Percentiles rank a stretch among this genome's conserved stretches.
Conservation (phyloP, 2,329 filamentous ascomycete species). For the Calonectria ilicicola region DNA sequence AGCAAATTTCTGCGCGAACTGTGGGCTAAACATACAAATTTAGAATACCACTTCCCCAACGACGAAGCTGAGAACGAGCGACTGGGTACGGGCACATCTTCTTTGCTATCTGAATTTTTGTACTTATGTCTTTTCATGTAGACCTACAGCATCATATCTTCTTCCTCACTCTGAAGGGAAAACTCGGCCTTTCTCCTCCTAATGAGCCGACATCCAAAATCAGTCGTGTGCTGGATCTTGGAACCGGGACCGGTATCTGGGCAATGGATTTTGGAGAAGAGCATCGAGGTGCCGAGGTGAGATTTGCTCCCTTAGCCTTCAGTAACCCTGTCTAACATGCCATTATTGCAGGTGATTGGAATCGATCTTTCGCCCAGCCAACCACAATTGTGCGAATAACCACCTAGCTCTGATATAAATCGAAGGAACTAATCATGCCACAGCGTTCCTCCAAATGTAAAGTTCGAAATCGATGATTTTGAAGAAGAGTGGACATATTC, state of each 20-base stretch:
- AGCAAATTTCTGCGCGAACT: background rate
- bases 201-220: background rate
- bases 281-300: background rate
- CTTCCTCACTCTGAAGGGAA: background rate
- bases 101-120: background rate
- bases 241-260: slow-evolving; percentile 9
- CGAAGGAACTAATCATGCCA: background rate
- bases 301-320: no score
- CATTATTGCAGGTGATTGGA: background rate
- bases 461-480: slow-evolving; percentile 14
- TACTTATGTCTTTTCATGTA: background rate
- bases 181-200: slow-evolving; percentile 1
- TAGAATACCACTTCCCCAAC: slow-evolving; percentile 19
- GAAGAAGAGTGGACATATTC: slow-evolving; percentile 6
- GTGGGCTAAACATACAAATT: background rate
- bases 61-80: slow-evolving; percentile 14
- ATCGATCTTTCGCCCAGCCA: slow-evolving; percentile 19
- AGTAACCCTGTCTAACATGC: background rate
- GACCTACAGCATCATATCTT: slow-evolving; percentile 13
- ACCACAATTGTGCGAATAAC: slow-evolving; percentile 4
- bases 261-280: slow-evolving; percentile 13
- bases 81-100: background rate
- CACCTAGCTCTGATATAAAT: no score
- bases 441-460: slow-evolving; percentile 8
- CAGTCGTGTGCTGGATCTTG: background rate